Base-by-base conservation (phyloP, 2,329 filamentous ascomycete genomes). In the Sporothrix mexicana region DNA sequence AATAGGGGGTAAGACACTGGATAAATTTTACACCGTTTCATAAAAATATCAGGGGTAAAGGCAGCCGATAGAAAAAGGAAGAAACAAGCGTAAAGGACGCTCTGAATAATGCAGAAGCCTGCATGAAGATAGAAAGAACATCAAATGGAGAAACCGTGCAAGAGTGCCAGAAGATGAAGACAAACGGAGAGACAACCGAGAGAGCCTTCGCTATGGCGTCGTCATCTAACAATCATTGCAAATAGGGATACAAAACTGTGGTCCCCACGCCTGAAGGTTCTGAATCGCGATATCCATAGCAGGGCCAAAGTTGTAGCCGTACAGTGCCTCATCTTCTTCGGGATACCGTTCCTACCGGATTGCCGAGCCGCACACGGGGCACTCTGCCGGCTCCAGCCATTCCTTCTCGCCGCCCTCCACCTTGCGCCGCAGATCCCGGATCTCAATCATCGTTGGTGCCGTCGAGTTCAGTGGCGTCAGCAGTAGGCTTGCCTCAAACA, bases 301-400 rank as follows among this genome's bases (percentile, higher is more conserved):
- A 36, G 30, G 30, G 30, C 7, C 30, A 36, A 36, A 36, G 30
- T 36, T 36, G 7, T 36, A 4, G 30, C 30, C 30, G 30, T 36
- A 36, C 7, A 36, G 30, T 6, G 30, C 61, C 47, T 23, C n/a
- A 8, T 20, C 41, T 20, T 45, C 61, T 13, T 20, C 41, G 41
- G 20, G 17, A 20, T 25, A 15, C 12, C 23, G 25, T 53, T 59
- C 43, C 55, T 73, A 74, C 49, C 73, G 72, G n/a, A 76, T 75
- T 9, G 70, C 51, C 30, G 73, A 57, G 15, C 80, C 80, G 77
- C 88, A 90, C 55, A 87, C 77, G 49, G 89, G 81, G 74, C 88
- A 90, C 66, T 81, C 79, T 45, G 86, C 78, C 3, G 82, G 82
- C 77, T 89, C 86, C 12, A 82, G 84, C 88, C 88, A 90, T 10